Conservation (phyloP, 176 grass and related monocot genomes). For the Eleusine coracana region DNA sequence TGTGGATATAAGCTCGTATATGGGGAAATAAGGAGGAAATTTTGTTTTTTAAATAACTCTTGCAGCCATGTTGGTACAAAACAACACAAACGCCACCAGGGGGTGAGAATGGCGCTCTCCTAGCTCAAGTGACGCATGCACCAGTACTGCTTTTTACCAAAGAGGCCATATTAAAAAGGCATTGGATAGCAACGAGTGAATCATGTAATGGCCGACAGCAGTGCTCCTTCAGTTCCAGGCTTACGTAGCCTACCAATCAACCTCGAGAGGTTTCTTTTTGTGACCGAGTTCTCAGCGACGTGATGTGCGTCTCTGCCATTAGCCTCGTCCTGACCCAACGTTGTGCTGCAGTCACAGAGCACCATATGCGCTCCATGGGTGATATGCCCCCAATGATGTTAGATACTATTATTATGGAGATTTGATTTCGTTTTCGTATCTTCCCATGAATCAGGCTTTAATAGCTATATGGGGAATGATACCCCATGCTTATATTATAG, state of each 20-base stretch:
- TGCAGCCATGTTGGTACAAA: too few relatives aligned
- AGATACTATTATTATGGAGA: too few relatives aligned
- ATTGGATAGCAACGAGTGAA: neutral
- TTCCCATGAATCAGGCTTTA: too few relatives aligned
- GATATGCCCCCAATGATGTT: too few relatives aligned
- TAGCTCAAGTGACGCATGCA: slow-evolving; percentile 4
- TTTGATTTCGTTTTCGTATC: too few relatives aligned
- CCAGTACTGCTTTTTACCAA: neutral
- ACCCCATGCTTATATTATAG: too few relatives aligned
- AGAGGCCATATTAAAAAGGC: slow-evolving; percentile 2
- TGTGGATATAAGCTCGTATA: too few relatives aligned
- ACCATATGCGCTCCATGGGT: too few relatives aligned
- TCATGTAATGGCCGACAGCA: slow-evolving; percentile 42
- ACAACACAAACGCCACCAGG: too few relatives aligned
- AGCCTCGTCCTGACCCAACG: neutral
- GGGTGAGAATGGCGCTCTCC: neutral
- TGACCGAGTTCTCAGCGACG: slow-evolving; percentile 11
- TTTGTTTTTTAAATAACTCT: too few relatives aligned
- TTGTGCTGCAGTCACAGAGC: neutral
- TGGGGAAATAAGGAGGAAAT: too few relatives aligned
- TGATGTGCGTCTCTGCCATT: neutral
- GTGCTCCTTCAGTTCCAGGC: slow-evolving; percentile 30
- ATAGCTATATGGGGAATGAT: too few relatives aligned
- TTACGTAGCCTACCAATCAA: slow-evolving; percentile 21
- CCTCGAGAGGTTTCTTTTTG: slow-evolving; percentile 13